Base-by-base conservation (phyloP, 805 yeast genomes). In the Kuraishia cidri region DNA sequence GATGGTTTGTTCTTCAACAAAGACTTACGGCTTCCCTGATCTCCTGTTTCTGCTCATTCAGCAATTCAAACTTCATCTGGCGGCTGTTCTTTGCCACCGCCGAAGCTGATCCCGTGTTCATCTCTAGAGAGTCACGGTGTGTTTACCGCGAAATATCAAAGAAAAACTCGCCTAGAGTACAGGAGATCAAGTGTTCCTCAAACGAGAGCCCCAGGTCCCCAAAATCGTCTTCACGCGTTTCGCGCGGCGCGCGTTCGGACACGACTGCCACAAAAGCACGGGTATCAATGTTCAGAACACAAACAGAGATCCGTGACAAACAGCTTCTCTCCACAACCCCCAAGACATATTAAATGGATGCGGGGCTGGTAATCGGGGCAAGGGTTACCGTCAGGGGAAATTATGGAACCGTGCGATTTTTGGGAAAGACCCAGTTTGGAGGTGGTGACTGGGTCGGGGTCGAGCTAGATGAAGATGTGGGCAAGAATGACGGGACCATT, bases 1-100 rank as follows among this genome's bases (percentile, higher is more conserved):
- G 6, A 10, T 16, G 16, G 17, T 14, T 14, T 7, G 12, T 12
- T 15, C 24, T 12, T 5, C 9, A 35, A 16, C 20, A n/a, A 12
- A 18, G 18, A 57, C 66, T 44, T 54, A 61, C 66, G 3, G 97
- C 97, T 50, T 88, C 97, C 39, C 86, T 67, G 43, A 88, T 85
- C 51, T 90, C 96, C 48, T 83, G 92, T 43, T 80, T 81, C 52
- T 87, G 95, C 46, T 87, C 95, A 35, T 83, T 85, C 38, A 84
- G 61, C 26, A 87, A 64, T 45, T 85, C 94, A 28, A 63, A 64
- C 44, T 72, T 75, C 48, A 72, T 56, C 44, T 62, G 75, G 37
- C 58, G 43, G 8, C 44, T 40, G 12, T 41, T 40, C 28, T 48
- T 48, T 13, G 33, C 41, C 27, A 43, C 33, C 23, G 48, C 30